Conservation (phyloP, 169 alveolate species). For the Eimeria zaria region DNA sequence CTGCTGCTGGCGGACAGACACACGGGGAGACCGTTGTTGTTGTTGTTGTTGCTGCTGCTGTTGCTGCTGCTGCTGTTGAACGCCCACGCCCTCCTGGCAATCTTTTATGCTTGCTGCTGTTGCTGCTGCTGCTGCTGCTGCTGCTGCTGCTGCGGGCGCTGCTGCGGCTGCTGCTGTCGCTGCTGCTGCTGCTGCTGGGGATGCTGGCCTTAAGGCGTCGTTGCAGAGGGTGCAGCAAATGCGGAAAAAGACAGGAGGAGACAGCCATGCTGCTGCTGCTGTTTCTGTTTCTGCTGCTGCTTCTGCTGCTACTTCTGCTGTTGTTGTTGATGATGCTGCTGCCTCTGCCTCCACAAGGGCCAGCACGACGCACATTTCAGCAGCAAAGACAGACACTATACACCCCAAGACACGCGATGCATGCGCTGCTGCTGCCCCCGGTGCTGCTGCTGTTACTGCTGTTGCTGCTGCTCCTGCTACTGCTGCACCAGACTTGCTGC, state of each 20-base stretch:
- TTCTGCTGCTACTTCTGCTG: not conserved
- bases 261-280: not conserved
- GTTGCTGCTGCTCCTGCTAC: constrained; percentile 2
- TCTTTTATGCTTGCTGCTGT: too few species aligned
- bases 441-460: constrained; percentile 40
- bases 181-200: constrained; percentile 24
- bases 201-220: constrained; percentile 5
- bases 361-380: not conserved
- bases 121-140: constrained; percentile 68
- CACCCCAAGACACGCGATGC: constrained; percentile 1
- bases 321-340: not conserved
- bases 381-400: not conserved
- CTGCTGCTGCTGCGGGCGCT: constrained; percentile 1
- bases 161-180: constrained; percentile 12
- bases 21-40: too few species aligned
- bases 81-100: too few species aligned
- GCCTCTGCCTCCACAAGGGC: constrained; percentile 49
- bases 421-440: constrained; percentile 42
- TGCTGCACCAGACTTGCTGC: constrained; percentile 1
- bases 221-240: constrained; percentile 44
- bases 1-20: too few species aligned
- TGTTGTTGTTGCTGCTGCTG: too few species aligned
- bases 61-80: too few species aligned
- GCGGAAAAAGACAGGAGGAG: not conserved
- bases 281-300: not conserved